phyloP scores from a whole-genome alignment of 495 filamentous ascomycete species.

The Daldinia vernicosa region DNA sequence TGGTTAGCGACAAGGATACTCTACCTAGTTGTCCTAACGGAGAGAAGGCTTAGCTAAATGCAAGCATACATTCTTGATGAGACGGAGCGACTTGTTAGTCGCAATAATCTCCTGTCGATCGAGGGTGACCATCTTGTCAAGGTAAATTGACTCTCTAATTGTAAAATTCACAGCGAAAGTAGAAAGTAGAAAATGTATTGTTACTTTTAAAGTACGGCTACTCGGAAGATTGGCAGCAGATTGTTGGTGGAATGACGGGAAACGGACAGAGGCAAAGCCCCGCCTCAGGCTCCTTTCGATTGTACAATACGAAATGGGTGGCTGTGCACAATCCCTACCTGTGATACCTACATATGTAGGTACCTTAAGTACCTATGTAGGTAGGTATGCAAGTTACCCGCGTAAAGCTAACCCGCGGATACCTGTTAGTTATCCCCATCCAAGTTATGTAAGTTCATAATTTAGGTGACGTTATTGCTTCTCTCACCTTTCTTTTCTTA shows the following conservation, averaged over 20 bases:
- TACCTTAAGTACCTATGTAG: neutral
- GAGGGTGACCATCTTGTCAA: conserved; percentile 52
- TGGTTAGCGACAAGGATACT: conserved; percentile 5
- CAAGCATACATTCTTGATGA: conserved; percentile 75
- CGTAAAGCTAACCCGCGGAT: too few species aligned
- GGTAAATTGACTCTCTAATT: neutral
- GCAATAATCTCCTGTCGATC: conserved; percentile 60
- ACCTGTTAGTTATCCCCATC: too few species aligned
- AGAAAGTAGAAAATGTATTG: neutral
- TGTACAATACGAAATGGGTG: neutral
- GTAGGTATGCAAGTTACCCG: neutral
- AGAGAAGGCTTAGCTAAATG: neutral
- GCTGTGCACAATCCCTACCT: neutral
- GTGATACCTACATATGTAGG: neutral
- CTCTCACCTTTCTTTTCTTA: neutral
- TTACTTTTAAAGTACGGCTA: neutral
- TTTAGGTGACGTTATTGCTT: neutral
- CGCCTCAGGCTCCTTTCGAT: conserved; percentile 3
- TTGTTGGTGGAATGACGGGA: neutral
- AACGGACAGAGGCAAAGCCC: conserved; percentile 4
- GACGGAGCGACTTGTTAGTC: conserved; percentile 84
- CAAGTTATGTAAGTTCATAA: neutral
- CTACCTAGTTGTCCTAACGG: neutral
- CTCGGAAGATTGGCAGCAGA: neutral
- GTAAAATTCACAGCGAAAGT: too few species aligned